phyloP scores from a whole-genome alignment of 2,329 filamentous ascomycete genomes.

The Paraconiothyrium brasiliense region DNA sequence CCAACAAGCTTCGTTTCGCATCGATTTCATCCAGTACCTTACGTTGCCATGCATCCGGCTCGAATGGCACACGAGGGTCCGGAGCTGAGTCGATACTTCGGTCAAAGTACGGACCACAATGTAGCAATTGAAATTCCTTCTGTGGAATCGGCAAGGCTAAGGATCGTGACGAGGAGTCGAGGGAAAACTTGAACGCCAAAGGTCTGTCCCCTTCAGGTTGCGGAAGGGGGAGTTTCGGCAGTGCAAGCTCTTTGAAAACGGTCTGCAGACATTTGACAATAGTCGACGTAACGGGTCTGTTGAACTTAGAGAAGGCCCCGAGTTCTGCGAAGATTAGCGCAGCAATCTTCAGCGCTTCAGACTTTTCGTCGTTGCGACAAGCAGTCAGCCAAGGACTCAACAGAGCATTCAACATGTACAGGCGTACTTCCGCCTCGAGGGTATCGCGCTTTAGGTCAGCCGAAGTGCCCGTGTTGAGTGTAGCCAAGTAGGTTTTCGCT shows the following conservation, averaged over 20 bases:
- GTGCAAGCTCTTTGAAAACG: conserved; percentile 50
- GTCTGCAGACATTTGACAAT: conserved; percentile 43
- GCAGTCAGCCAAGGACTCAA: conserved; percentile 58
- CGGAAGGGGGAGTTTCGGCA: conserved; percentile 49
- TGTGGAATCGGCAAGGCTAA: conserved; percentile 53
- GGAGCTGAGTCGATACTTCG: conserved; percentile 74
- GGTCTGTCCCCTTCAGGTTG: conserved; percentile 47
- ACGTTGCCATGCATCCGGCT: conserved; percentile 80
- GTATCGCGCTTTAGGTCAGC: conserved; percentile 47
- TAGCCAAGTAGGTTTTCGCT: conserved; percentile 58
- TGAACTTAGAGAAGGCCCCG: conserved; percentile 38
- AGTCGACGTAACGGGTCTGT: conserved; percentile 39
- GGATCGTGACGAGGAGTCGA: conserved; percentile 33
- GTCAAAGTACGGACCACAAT: conserved; percentile 78
- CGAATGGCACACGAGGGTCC: conserved; percentile 75
- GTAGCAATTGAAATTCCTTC: conserved; percentile 71
- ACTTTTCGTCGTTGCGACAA: conserved; percentile 41
- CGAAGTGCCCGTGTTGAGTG: conserved; percentile 44
- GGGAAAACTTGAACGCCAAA: conserved; percentile 55
- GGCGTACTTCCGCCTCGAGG: conserved; percentile 57
- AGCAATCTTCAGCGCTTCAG: conserved; percentile 42
- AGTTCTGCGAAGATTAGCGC: conserved; percentile 46
- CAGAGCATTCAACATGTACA: conserved; percentile 61
- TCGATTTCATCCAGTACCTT: conserved; percentile 79
- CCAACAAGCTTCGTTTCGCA: conserved; percentile 73